These are phyloP conservation scores for Aphanoascus verrucosus DNA, from an alignment of 2,329 filamentous ascomycete species.

Conservation along the genomic window DNA sequence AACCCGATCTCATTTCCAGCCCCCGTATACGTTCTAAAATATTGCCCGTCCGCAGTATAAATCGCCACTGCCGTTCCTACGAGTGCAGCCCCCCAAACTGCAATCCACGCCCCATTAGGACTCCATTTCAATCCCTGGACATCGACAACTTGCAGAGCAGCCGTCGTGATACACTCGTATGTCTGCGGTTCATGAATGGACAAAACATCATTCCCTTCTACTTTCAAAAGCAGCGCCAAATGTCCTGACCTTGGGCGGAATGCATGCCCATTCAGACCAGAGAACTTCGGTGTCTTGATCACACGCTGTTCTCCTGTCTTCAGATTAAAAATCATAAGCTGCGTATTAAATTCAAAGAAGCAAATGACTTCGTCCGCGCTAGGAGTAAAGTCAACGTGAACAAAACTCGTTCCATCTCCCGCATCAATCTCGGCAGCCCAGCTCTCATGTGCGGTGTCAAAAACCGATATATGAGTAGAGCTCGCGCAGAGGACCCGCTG, in stretches of 20 bases:
- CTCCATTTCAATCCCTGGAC: conserved; percentile 51
- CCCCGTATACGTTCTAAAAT: conserved; percentile 45
- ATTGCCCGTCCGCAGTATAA: conserved; percentile 50
- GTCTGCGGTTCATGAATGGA: conserved; percentile 30
- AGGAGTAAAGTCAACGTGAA: conserved; percentile 30
- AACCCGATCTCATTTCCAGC: conserved; percentile 25
- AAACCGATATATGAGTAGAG: conserved; percentile 28
- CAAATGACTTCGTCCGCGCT: conserved; percentile 30
- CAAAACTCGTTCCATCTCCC: conserved; percentile 28
- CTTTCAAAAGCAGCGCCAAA: conserved; percentile 32
- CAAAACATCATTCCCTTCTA: conserved; percentile 29
- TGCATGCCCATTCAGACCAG: conserved; percentile 28
- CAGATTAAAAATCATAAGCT: conserved; percentile 29
- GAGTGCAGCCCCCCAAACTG: conserved; percentile 43
- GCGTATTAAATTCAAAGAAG: conserved; percentile 33
- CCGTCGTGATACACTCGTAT: conserved; percentile 27
- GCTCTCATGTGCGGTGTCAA: conserved; percentile 29
- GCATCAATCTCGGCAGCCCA: conserved; percentile 33
- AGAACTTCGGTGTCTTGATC: conserved; percentile 33
- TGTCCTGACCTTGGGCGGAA: conserved; percentile 33
- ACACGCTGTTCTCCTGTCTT: conserved; percentile 28
- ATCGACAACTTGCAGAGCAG: conserved; percentile 39
- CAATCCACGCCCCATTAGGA: conserved; percentile 49
- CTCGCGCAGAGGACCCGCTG: conserved; percentile 28
- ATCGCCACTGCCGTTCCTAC: conserved; percentile 43